Base-by-base conservation (phyloP, 805 yeast species). In the Cyberlindnera americana region DNA sequence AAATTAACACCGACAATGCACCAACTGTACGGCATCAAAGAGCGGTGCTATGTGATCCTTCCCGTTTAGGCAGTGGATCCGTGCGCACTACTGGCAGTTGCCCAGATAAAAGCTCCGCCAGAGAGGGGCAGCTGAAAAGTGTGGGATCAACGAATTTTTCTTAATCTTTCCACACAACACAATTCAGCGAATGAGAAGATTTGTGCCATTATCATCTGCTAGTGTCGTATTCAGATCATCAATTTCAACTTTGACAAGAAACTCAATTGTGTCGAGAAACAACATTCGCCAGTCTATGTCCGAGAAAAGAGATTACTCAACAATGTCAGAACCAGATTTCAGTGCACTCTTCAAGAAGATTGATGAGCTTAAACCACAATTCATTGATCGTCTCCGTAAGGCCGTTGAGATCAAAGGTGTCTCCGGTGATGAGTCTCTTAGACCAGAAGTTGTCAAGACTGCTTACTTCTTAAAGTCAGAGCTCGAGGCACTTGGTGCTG, bases 331-430 rank as follows among this genome's bases (percentile, higher is more conserved):
- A 19, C 51, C 48, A 11, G 45, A 48, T 12, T 48, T 48, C 37
- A 33, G 43, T 5, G 47, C 48, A 11, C 44, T 48, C 19, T 48
- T 48, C 43, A 33, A 38, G 21, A 48, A 44, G 60, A 81, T 87
- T 50, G 85, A 82, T 50, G 82, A 76, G 53, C 75, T 86, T 59
- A 81, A 86, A 64, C 84, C 90, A 6, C 64, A 72, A 46, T 90
- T 83, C 69, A 78, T 85, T 52, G 67, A 75, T 40, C 72, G 95
- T 51, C 73, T 93, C 44, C 64, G 79, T 30, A 71, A 82, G 36
- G 97, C 97, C n/a, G 89, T 93, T 33, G 84, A 88, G 44, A 93
- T 91, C 52, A 95, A 96, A 34, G 90, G 97, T 9, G 98, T 93
- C 33, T 89, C 97, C 5, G 80, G 87, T 29, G 99, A 93, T 60